Base-by-base conservation (phyloP, 1,139 yeast species). In the Zhuliangozyma blackwelliae region DNA sequence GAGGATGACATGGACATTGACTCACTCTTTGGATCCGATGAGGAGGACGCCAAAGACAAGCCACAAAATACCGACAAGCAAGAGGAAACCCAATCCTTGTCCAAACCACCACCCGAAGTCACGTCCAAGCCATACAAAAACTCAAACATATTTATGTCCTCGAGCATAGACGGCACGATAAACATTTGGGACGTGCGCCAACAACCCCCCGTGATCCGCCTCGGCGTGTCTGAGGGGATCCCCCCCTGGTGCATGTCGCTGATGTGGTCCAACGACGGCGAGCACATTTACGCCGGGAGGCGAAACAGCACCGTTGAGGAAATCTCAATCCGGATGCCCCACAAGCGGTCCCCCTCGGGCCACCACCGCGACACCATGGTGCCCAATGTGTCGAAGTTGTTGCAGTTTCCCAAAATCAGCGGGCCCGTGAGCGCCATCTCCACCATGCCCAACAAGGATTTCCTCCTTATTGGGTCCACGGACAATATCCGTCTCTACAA, bases 171-270 rank as follows among this genome's bases (percentile, higher is more conserved):
- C 55, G 98, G 99, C 7, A 71, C 82, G 0, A 62, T 90, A 5
- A 79, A 78, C 44, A 63, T 92, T 8, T 90, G 97, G 96, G 98
- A 92, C 58, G 63, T 75, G 5, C 72, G 98, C 43, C 57, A 72
- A 1, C 41, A 48, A 1, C 51, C 54, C 27, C 82, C 80, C 0
- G 70, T 82, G 3, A 66, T 75, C 28, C 55, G 57, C 35, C 60
- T 85, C 19, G 78, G 79, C 1, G 76, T 81, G 3, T 79, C 88
- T 0, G 67, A 72, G 6, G 79, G 79, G 1, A 75, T 81, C 0
- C 96, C 97, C 1, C 98, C 98, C 0, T 92, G 97, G 97, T 84
- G 96, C 59, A 82, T 85, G 75, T 76, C 88, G n/a, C 81, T 96
- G 1, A 77, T 88, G 36, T 94, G 97, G 97, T 82, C 96, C 5